Evolutionary conservation across 306 rosid genomes (phyloP), one percentile per base, ranked within the genome.

Genomic region (Argentina anserina): DNA sequence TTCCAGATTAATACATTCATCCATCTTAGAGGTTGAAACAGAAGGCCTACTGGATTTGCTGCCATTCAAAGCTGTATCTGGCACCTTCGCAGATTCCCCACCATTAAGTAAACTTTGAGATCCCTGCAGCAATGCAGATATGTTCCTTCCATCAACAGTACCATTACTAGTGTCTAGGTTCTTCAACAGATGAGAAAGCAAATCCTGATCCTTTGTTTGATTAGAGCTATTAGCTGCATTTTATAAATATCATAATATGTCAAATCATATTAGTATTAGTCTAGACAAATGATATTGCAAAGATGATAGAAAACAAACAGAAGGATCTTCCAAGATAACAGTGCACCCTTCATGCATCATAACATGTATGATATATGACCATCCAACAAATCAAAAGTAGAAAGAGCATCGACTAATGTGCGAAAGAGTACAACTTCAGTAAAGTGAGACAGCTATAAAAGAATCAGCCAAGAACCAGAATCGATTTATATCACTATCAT

Each of bases 191-290:
- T 85, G 92, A 62, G 88, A 82, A 7, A 90, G 79, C 53, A 89
- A 76, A 82, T 87, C 92, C 71, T 81, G 92, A 78, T 83, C 89
- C 79, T 72, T 87, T 18, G 78, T 47, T 47, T 82, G 79, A 78
- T 83, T 87, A 31, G 88, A 80, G 56, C 72, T 84, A 81, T 79
- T 86, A 75, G 92, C 97, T 92, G 90, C 86, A 82, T 70, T 73
- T 81, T 64, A 82, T 41, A 81, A 60, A 81, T 71, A 73, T 69
- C 74, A 85, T 21, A 43, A 72, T 74, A 65, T 62, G 43, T 58
- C 61, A n/a, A 79, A 81, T 84, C 83, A 66, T 62, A 82, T 72
- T 75, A 75, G 67, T 68, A 75, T 78, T n/a, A n/a, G n/a, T n/a
- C n/a, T n/a, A n/a, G 72, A 26, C 65, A 73, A 64, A 33, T 10